phyloP scores from a whole-genome alignment of 2,329 filamentous ascomycete species.

The Helotiales sp. region DNA sequence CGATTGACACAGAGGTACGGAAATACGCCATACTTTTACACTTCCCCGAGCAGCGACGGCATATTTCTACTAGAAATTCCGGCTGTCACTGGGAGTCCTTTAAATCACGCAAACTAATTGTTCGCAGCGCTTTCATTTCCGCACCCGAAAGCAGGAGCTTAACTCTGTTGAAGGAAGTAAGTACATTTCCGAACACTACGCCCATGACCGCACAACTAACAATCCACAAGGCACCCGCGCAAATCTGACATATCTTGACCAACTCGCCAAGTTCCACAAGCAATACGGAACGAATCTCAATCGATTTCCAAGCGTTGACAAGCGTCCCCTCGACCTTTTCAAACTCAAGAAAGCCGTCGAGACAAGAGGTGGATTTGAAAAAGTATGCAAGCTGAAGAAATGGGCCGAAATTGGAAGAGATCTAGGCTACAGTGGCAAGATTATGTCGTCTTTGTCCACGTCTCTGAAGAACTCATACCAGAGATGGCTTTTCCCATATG shows the following conservation, averaged over 20 bases:
- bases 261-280: slow-evolving; percentile 94
- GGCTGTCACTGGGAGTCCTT: neutral
- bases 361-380: slow-evolving; percentile 90
- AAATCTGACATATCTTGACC: slow-evolving; percentile 94
- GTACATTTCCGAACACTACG: slow-evolving; percentile 43
- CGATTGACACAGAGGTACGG: slow-evolving; percentile 91
- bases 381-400: slow-evolving; percentile 96
- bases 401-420: slow-evolving; percentile 99
- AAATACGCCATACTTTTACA: neutral
- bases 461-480: slow-evolving; percentile 98
- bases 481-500: slow-evolving; percentile 94
- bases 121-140: slow-evolving; percentile 88
- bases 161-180: slow-evolving; percentile 98
- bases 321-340: slow-evolving; percentile 93
- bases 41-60: neutral
- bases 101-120: slow-evolving; percentile 32
- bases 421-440: slow-evolving; percentile 97
- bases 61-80: neutral
- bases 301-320: slow-evolving; percentile 94
- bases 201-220: slow-evolving; percentile 32
- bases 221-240: slow-evolving; percentile 76
- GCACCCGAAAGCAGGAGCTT: slow-evolving; percentile 92
- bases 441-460: slow-evolving; percentile 98
- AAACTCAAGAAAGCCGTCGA: slow-evolving; percentile 97
- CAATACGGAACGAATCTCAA: slow-evolving; percentile 94